Conservation (phyloP, 2,329 filamentous ascomycete species). For the Microsporum canis region DNA sequence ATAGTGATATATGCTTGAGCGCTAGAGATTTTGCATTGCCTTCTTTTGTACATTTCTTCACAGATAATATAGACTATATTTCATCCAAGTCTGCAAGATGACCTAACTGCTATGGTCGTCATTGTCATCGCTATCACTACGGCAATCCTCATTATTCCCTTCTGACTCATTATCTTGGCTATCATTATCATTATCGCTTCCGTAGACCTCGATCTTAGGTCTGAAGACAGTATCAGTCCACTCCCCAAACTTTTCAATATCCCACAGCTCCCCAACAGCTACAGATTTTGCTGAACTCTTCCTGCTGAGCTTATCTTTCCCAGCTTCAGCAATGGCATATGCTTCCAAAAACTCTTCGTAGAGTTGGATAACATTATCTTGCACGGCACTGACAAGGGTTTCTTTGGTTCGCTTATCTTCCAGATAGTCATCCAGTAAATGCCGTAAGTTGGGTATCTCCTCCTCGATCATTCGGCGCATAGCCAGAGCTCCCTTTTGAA, state of each 20-base stretch:
- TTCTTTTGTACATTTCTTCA: no score
- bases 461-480: slow-evolving; percentile 46
- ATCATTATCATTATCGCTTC: background rate
- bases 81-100: background rate
- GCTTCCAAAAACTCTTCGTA: slow-evolving; percentile 56
- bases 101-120: background rate
- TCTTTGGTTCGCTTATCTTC: slow-evolving; percentile 53
- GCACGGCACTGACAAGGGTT: slow-evolving; percentile 54
- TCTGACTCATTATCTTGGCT: slow-evolving; percentile 15
- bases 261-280: slow-evolving; percentile 53
- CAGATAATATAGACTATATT: background rate
- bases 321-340: slow-evolving; percentile 31
- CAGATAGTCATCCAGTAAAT: slow-evolving; percentile 51
- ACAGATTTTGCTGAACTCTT: slow-evolving; percentile 36
- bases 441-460: slow-evolving; percentile 45
- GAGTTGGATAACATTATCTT: slow-evolving; percentile 50
- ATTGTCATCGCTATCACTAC: slow-evolving; percentile 1
- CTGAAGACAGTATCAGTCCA: slow-evolving; percentile 51
- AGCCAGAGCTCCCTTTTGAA: slow-evolving; percentile 32
- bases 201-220: slow-evolving; percentile 36
- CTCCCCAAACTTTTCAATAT: slow-evolving; percentile 52
- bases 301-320: slow-evolving; percentile 14
- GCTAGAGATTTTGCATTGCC: no score
- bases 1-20: no score
- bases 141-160: slow-evolving; percentile 22